Conservation (phyloP, 345 rosid species). For the Capsella bursapastoris region DNA sequence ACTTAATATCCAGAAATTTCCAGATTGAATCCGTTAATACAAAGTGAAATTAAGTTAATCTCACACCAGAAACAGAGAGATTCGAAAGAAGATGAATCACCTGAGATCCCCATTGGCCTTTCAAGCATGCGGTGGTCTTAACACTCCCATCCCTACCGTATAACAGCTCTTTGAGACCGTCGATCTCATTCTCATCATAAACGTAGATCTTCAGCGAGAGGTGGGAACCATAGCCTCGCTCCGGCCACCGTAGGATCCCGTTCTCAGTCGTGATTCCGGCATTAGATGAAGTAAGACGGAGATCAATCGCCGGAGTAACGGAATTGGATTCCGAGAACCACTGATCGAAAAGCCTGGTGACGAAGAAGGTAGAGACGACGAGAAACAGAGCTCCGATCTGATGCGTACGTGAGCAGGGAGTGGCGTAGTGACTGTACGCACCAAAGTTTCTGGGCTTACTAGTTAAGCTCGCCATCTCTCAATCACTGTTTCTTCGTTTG, state of each 20-base stretch:
- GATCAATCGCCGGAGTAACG: conserved; percentile 29
- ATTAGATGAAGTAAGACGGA: conserved; percentile 22
- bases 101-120: conserved; percentile 99
- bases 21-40: not conserved
- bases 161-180: conserved; percentile 70
- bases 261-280: conserved; percentile 29
- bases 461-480: conserved; percentile 50
- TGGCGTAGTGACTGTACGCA: conserved; percentile 49
- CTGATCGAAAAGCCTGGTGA: conserved; percentile 78
- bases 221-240: conserved; percentile 64
- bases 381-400: conserved; percentile 86
- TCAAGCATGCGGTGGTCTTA: conserved; percentile 62
- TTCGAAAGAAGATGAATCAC: conserved; percentile 44
- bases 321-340: conserved; percentile 53
- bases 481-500: conserved; percentile 20
- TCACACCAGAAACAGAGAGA: not conserved
- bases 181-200: conserved; percentile 85
- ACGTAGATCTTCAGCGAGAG: conserved; percentile 81
- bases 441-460: conserved; percentile 55
- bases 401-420: conserved; percentile 85
- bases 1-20: not conserved
- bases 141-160: conserved; percentile 73
- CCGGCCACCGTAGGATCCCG: conserved; percentile 61
- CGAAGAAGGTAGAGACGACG: conserved; percentile 72
- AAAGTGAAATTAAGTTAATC: not conserved